Evolutionary conservation across 306 rosid species (phyloP).

Genomic region (Acacia melanoxylon): DNA sequence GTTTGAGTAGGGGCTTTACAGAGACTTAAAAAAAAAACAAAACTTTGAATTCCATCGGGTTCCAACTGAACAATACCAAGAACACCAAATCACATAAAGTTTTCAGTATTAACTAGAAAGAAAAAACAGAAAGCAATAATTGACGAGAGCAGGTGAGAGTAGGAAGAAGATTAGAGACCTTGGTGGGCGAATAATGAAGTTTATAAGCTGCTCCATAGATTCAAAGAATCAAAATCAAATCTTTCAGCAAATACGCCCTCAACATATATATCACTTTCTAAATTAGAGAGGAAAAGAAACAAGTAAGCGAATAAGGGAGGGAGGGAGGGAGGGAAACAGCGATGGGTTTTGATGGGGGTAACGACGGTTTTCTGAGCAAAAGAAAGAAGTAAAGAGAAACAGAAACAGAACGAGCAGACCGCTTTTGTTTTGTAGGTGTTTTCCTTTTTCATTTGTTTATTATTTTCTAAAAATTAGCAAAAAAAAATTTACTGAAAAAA

Average conservation of each 20-base stretch:
- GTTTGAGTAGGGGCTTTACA: constrained; percentile 19
- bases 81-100: constrained; percentile 8
- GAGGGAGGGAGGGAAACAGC: not conserved
- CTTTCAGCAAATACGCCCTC: constrained; percentile 25
- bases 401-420: constrained; percentile 19
- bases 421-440: constrained; percentile 22
- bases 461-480: constrained; percentile 27
- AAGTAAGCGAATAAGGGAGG: not conserved
- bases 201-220: constrained; percentile 63
- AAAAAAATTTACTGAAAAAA: not conserved
- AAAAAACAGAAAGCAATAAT: not conserved
- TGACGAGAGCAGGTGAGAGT: constrained; percentile 1
- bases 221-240: constrained; percentile 36
- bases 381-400: constrained; percentile 30
- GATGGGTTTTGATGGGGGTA: constrained; percentile 16
- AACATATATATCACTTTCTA: not conserved
- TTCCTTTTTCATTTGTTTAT: constrained; percentile 21
- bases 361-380: constrained; percentile 35
- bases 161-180: constrained; percentile 34
- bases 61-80: constrained; percentile 16
- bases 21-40: not conserved
- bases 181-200: constrained; percentile 59
- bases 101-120: not conserved
- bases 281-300: not conserved
- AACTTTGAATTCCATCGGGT: constrained; percentile 18